Conservation (phyloP, 1,284 basidiomycete genomes). For the Fomitopsis pinicola region DNA sequence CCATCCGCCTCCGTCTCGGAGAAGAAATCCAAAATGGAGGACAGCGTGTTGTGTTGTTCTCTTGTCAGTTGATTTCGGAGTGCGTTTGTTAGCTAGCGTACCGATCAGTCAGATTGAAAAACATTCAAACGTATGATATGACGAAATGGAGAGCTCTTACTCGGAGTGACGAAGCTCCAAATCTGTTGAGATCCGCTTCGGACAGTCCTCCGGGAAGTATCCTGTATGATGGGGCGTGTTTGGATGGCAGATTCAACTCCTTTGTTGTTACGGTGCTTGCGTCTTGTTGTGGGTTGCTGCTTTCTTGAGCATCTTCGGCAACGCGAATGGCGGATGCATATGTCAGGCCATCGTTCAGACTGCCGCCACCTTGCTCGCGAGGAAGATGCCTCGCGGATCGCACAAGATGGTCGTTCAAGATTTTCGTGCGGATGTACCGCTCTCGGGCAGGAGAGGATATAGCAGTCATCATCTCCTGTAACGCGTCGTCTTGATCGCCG, state of each 20-base stretch:
- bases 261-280: neutral
- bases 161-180: neutral
- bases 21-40: conserved; percentile 5
- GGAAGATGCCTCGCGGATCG: neutral
- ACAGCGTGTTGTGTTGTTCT: conserved; percentile 6
- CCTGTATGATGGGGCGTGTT: neutral
- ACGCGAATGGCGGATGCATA: conserved; percentile 8
- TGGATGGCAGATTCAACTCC: neutral
- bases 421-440: conserved; percentile 3
- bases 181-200: conserved; percentile 10
- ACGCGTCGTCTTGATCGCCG: neutral
- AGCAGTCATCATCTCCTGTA: neutral
- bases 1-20: neutral
- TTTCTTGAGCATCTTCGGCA: neutral
- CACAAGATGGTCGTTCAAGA: conserved; percentile 11
- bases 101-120: neutral
- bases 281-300: neutral
- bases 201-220: conserved; percentile 7
- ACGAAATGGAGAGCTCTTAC: neutral
- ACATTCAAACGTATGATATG: too few species aligned
- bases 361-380: neutral
- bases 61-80: neutral
- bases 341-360: conserved; percentile 6
- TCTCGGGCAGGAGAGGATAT: neutral
- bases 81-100: neutral